These are phyloP conservation scores for Mortierella sp. DNA, from an alignment of 371 early-diverging fungal genomes.

Conservation along the genomic window DNA sequence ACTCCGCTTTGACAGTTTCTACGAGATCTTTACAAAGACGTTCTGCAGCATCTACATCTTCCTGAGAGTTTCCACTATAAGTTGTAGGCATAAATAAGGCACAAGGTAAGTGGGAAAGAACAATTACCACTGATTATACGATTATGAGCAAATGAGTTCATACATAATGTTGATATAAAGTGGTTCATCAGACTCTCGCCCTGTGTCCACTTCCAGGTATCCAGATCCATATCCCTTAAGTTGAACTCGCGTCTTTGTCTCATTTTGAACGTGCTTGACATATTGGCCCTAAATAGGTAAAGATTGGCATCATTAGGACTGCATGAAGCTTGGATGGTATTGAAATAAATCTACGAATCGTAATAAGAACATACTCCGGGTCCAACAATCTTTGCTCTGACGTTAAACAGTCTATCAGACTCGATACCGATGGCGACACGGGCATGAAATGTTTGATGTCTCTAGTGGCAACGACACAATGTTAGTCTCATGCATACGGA, in stretches of 20 bases:
- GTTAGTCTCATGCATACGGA: neutral
- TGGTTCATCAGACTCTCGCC: slow-evolving; percentile 82
- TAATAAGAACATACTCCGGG: slow-evolving; percentile 60
- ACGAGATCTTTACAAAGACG: slow-evolving; percentile 81
- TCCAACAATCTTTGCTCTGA: slow-evolving; percentile 89
- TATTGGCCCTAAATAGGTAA: slow-evolving; percentile 70
- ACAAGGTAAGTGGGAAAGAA: neutral
- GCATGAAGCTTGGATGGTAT: neutral
- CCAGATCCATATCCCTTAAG: slow-evolving; percentile 90
- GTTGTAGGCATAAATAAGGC: neutral
- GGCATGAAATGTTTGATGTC: slow-evolving; percentile 67
- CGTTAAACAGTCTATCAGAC: slow-evolving; percentile 79
- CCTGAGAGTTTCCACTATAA: slow-evolving; percentile 71
- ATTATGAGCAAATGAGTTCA: slow-evolving; percentile 33
- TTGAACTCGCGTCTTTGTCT: slow-evolving; percentile 83
- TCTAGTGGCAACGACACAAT: slow-evolving; percentile 7
- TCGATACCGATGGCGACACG: slow-evolving; percentile 82
- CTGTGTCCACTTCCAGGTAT: slow-evolving; percentile 75
- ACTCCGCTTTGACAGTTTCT: slow-evolving; percentile 80
- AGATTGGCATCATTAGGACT: neutral
- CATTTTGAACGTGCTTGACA: slow-evolving; percentile 89
- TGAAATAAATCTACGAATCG: neutral
- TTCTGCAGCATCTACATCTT: slow-evolving; percentile 77
- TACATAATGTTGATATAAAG: slow-evolving; percentile 86
- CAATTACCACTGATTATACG: neutral